Base-by-base conservation (phyloP, 306 rosid genomes). In the Lathyrus sativus region DNA sequence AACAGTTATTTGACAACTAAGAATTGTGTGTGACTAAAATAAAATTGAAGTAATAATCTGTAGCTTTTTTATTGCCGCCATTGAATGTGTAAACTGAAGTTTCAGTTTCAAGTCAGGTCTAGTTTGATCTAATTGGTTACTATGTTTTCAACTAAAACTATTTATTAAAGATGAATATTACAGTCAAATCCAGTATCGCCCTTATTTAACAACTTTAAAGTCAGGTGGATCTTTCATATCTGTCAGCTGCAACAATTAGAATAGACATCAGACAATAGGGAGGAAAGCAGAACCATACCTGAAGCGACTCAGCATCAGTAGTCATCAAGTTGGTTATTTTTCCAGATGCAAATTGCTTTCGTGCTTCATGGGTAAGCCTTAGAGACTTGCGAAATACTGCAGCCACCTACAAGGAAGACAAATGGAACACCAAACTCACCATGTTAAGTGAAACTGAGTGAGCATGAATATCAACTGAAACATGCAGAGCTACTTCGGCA, bases 241-340 rank as follows among this genome's bases (percentile, higher is more conserved):
- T 26, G 48, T 76, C 18, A 73, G 48, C 58, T 46, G 33, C 44
- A 63, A 42, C 29, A 7, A 50, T 13, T 49, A 10, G 12, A 43
- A 48, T 8, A 53, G 67, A 59, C 44, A 77, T 66, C 69, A 57
- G 65, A 57, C 5, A 64, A 42, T 35, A 73, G 19, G 73, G 50
- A 71, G 41, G 51, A 53, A 65, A 13, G 41, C 41, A 49, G 57
- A 62, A 62, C 11, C 70, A 44, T 82, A 78, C 97, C 92, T 90
- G 97, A 73, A 93, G 99, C 50, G 96, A 65, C 83, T 93, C 99
- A 15, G 92, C 82, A 82, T 93, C 99, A 50, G 99, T 90, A 51
- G 97, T 90, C 99, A 93, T 93, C 82, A 93, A 74, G 85, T 93
- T 93, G 67, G 99, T 93, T 72, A 93, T 90, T 82, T 93, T 93